Evolutionary conservation across 345 rosid species (phyloP), one percentile per base, ranked within the genome.

Genomic region (Pugionium cornutum): DNA sequence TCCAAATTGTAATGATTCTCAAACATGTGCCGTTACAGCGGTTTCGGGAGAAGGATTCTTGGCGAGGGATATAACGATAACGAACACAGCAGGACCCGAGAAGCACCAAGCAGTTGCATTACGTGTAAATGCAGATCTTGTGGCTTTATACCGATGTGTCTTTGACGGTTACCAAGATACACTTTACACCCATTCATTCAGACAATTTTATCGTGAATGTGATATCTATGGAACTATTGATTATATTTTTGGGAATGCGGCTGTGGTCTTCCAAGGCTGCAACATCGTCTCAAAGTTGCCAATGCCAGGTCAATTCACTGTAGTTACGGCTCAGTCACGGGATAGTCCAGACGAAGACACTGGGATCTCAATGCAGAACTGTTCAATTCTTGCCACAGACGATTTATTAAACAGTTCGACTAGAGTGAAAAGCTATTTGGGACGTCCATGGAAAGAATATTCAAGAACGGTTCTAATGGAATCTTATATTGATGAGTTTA

Each of bases 121-220:
- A 39, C 83, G 97, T 27, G 77, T 82, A 26, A 86, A 75, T 6
- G 92, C 97, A 1, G 98, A 92, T 64, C 67, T 84, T 0, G 66
- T 83, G 6, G 98, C 95, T 18, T 43, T 89, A 5, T 89, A 75
- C 45, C 63, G 79, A 26, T 92, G 97, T 67, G 54, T 68, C 44
- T 18, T 92, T 18, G 68, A 73, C 3, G 96, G 96, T 25, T 87
- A 72, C 78, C 95, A 92, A 45, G 96, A 87, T 60, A 83, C 95
- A 8, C 59, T 92, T 7, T 87, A 85, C 53, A 83, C 64, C 4
- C 98, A 89, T 63, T 82, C 92, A 0, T 83, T 84, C 46, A 75
- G 96, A 8, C 97, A 87, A 41, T 89, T 92, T 66, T 92, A 86
- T 51, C 76, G 96, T 0, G 95, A 92, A 31, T 92, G 96, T 9